These are phyloP conservation scores for Colletotrichum acutatum DNA, from an alignment of 2,329 filamentous ascomycete genomes.

Conservation along the genomic window DNA sequence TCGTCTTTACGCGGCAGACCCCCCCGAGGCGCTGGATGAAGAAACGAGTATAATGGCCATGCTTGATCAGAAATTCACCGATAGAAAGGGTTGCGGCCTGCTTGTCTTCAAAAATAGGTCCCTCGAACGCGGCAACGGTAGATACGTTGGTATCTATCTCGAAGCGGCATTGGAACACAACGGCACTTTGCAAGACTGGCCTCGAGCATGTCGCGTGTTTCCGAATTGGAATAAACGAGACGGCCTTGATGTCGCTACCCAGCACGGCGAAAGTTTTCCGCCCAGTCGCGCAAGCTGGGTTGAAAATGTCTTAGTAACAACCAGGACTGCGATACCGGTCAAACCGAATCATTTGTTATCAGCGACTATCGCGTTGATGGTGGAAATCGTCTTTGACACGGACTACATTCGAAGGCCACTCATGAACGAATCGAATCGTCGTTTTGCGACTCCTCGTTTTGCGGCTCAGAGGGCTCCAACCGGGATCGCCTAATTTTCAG, in stretches of 20 bases:
- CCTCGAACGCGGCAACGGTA: background rate
- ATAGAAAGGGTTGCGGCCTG: background rate
- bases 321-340: background rate
- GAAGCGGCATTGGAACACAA: background rate
- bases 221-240: background rate
- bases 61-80: background rate
- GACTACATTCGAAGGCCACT: no score
- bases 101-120: background rate
- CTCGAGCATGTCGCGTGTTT: background rate
- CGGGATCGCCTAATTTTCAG: background rate
- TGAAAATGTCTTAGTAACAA: background rate
- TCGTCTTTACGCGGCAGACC: background rate
- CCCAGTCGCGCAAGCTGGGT: background rate
- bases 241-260: background rate
- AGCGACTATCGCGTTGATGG: background rate
- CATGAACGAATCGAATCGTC: no score
- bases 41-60: conserved; percentile 2
- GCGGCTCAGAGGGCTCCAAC: background rate
- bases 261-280: background rate
- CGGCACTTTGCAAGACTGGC: background rate
- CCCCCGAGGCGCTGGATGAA: background rate
- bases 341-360: background rate
- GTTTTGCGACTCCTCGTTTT: no score
- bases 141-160: background rate
- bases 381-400: background rate